phyloP scores from a whole-genome alignment of 2,329 filamentous ascomycete genomes.

The Botryosphaeria dothidea region DNA sequence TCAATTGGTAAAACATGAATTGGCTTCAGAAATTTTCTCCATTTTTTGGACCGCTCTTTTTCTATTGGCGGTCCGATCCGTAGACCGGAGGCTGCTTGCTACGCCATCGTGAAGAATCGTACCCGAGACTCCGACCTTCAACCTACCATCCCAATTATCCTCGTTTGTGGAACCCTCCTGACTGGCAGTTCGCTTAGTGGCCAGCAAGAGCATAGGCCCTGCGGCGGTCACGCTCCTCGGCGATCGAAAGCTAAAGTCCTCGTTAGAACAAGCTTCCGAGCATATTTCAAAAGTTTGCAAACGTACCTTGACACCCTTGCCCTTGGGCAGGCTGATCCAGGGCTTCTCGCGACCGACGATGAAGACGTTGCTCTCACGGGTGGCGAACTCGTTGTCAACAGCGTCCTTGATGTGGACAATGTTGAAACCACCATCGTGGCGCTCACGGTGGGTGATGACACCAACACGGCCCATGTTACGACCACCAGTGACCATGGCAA shows the following conservation, averaged over 20 bases:
- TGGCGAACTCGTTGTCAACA: constrained; percentile 99
- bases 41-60: constrained; percentile 18
- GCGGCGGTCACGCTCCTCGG: constrained; percentile 98
- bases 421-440: constrained; percentile 99
- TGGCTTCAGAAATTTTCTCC: constrained; percentile 15
- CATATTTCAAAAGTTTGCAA: not conserved
- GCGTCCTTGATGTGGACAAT: constrained; percentile 99
- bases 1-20: constrained; percentile 11
- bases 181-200: constrained; percentile 40
- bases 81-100: constrained; percentile 16
- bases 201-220: constrained; percentile 66
- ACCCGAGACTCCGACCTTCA: constrained; percentile 16
- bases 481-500: constrained; percentile 98
- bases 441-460: constrained; percentile 99
- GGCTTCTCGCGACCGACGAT: constrained; percentile 98
- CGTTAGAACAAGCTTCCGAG: constrained; percentile 3
- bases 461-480: constrained; percentile 99
- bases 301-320: constrained; percentile 92
- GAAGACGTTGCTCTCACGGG: constrained; percentile 99
- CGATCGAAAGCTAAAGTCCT: constrained; percentile 74
- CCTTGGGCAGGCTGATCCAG: constrained; percentile 99
- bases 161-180: not conserved
- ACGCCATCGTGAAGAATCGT: constrained; percentile 10
- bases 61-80: constrained; percentile 15
- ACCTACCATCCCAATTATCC: constrained; percentile 10